A percentile compares a stretch with the other conserved stretches of the same genome.
Evolutionary conservation across 176 grass and related monocot genomes (phyloP).

Genomic region (Saccharum officinarum): DNA sequence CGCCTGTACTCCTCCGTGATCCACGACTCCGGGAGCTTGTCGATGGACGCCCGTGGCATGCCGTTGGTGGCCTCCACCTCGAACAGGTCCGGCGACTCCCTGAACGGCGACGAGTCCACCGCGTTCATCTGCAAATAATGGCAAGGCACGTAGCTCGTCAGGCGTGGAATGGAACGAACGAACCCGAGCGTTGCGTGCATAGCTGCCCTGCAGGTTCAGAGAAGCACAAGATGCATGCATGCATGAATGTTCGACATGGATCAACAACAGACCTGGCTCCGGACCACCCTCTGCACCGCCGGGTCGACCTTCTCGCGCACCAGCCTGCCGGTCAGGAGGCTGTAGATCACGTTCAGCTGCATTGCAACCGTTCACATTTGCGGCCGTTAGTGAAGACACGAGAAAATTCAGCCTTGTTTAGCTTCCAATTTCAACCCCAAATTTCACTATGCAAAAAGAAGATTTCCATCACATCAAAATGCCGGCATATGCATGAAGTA

Average conservation of each 20-base stretch:
- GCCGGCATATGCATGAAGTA: too few species aligned
- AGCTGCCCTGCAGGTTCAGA: too few species aligned
- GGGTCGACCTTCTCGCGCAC: constrained; percentile 85
- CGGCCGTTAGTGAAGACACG: too few species aligned
- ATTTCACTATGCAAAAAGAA: too few species aligned
- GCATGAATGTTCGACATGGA: neutral
- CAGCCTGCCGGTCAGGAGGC: constrained; percentile 69
- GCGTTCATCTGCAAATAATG: constrained; percentile 59
- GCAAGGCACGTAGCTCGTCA: too few species aligned
- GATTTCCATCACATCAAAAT: too few species aligned
- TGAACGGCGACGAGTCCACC: constrained; percentile 52
- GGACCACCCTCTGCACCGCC: constrained; percentile 77
- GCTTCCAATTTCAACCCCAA: too few species aligned
- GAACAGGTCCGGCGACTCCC: constrained; percentile 64
- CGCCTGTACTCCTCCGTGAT: constrained; percentile 60
- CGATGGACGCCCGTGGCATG: constrained; percentile 58
- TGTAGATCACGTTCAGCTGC: constrained; percentile 85
- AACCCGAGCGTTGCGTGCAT: too few species aligned
- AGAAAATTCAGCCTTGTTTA: too few species aligned
- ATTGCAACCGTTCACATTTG: neutral
- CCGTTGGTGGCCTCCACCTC: constrained; percentile 63
- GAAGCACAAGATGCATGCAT: neutral
- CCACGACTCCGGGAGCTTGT: constrained; percentile 58
- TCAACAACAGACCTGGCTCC: constrained; percentile 54
- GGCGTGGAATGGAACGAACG: too few species aligned